Evolutionary conservation across 108 stramenopile genomes (phyloP).

Genomic region (Conticribra guillardii): DNA sequence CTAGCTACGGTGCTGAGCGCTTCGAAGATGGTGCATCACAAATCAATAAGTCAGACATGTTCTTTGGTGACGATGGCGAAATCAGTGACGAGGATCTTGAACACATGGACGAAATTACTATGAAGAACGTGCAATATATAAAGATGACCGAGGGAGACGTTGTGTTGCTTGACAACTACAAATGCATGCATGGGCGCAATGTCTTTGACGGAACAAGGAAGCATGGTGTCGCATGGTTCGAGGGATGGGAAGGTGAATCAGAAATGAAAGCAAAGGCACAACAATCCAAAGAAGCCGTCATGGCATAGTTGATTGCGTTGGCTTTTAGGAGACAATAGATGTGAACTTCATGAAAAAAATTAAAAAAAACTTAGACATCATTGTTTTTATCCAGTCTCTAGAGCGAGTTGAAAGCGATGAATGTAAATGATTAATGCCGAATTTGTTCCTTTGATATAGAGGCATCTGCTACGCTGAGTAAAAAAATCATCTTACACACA

Average conservation of each 20-base stretch:
- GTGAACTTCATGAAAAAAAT: too few species aligned
- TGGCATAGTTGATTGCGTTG: neutral
- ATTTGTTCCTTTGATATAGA: too few species aligned
- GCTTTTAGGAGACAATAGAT: too few species aligned
- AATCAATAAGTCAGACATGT: conserved; percentile 95
- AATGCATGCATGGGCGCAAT: conserved; percentile 92
- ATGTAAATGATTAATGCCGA: too few species aligned
- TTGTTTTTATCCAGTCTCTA: too few species aligned
- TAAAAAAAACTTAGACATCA: too few species aligned
- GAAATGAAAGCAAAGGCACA: conserved; percentile 63
- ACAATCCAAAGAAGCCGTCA: conserved; percentile 2
- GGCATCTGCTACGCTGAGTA: too few species aligned
- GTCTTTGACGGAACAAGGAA: conserved; percentile 92
- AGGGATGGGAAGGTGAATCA: conserved; percentile 91
- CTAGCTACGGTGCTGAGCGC: conserved; percentile 86
- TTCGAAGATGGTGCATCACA: conserved; percentile 91
- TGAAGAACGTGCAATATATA: conserved; percentile 82
- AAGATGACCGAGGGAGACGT: conserved; percentile 91
- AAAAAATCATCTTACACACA: too few species aligned
- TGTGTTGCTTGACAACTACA: conserved; percentile 91
- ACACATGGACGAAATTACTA: conserved; percentile 86
- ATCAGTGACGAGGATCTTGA: conserved; percentile 73
- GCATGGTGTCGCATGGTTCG: conserved; percentile 93
- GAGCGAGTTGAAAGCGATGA: too few species aligned
- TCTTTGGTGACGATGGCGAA: conserved; percentile 86